These are phyloP conservation scores for Lenwebbia sp. DNA, from an alignment of 345 rosid genomes.

Conservation along the genomic window DNA sequence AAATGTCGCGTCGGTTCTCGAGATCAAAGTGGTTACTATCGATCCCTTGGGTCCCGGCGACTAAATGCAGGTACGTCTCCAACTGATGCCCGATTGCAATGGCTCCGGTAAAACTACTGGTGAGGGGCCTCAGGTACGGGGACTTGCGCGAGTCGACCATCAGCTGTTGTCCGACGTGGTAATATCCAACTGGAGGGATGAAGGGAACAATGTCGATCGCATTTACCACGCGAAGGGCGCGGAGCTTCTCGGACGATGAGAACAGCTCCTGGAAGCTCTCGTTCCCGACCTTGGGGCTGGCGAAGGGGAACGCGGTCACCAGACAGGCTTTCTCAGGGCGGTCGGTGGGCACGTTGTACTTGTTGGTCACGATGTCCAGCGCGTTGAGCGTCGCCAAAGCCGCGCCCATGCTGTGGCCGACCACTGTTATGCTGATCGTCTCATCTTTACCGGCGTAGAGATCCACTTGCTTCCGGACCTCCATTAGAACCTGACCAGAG, in stretches of 20 bases:
- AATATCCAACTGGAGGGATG: slow-evolving; percentile 42
- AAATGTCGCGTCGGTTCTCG: slow-evolving; percentile 31
- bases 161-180: slow-evolving; percentile 54
- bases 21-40: slow-evolving; percentile 29
- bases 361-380: slow-evolving; percentile 43
- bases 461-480: slow-evolving; percentile 35
- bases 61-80: slow-evolving; percentile 56
- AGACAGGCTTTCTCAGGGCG: slow-evolving; percentile 16
- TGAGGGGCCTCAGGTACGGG: slow-evolving; percentile 15
- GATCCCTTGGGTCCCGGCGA: slow-evolving; percentile 61
- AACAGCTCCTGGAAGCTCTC: slow-evolving; percentile 26
- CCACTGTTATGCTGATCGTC: slow-evolving; percentile 47
- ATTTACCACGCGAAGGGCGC: slow-evolving; percentile 36
- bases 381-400: slow-evolving; percentile 50
- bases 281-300: slow-evolving; percentile 58
- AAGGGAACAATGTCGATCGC: slow-evolving; percentile 47
- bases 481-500: slow-evolving; percentile 11
- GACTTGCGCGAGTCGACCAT: slow-evolving; percentile 52
- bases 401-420: slow-evolving; percentile 59
- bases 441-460: slow-evolving; percentile 20
- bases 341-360: slow-evolving; percentile 22
- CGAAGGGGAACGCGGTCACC: slow-evolving; percentile 44
- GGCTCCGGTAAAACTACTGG: slow-evolving; percentile 12
- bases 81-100: slow-evolving; percentile 30
- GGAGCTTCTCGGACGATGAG: slow-evolving; percentile 27